A percentile compares a stretch with the other conserved stretches of the same genome.
Conservation (phyloP, 2,329 filamentous ascomycete genomes). For the Phyllosticta citribraziliensis region DNA sequence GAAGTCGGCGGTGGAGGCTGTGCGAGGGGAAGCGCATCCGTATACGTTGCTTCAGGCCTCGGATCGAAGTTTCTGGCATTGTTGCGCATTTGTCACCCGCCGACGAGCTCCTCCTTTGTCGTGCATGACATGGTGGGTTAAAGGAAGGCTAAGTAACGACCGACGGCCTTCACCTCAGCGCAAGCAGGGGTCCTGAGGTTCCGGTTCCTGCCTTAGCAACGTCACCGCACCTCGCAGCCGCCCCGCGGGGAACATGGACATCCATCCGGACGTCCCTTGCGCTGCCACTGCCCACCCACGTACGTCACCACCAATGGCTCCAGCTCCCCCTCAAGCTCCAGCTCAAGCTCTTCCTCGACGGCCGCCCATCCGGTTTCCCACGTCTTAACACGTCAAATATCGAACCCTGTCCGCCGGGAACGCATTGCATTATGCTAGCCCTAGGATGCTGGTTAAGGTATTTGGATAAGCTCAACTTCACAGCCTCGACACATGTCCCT, state of each 20-base stretch:
- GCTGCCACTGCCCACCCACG: neutral
- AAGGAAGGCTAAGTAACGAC: neutral
- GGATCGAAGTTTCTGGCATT: conserved; percentile 10
- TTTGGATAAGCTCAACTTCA: neutral
- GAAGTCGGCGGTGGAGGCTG: neutral
- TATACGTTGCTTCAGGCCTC: conserved; percentile 6
- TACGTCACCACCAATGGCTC: neutral
- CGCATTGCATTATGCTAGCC: neutral
- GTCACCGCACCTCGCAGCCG: neutral
- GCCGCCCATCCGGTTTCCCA: neutral
- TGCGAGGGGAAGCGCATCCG: conserved; percentile 1
- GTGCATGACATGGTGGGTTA: neutral
- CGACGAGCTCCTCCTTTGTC: neutral
- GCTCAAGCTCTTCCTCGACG: neutral
- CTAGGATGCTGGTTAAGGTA: neutral
- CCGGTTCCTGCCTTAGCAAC: neutral
- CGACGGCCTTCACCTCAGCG: neutral
- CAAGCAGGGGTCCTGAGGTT: neutral
- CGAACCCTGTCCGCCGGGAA: neutral
- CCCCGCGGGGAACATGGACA: neutral
- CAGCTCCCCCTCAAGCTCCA: neutral
- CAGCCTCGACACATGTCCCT: neutral
- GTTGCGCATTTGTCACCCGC: conserved; percentile 8
- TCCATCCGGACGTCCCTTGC: neutral
- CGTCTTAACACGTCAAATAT: neutral